Evolutionary conservation across 192 early-diverging fungal species (phyloP).

Genomic region (Irineochytrium annulatum): DNA sequence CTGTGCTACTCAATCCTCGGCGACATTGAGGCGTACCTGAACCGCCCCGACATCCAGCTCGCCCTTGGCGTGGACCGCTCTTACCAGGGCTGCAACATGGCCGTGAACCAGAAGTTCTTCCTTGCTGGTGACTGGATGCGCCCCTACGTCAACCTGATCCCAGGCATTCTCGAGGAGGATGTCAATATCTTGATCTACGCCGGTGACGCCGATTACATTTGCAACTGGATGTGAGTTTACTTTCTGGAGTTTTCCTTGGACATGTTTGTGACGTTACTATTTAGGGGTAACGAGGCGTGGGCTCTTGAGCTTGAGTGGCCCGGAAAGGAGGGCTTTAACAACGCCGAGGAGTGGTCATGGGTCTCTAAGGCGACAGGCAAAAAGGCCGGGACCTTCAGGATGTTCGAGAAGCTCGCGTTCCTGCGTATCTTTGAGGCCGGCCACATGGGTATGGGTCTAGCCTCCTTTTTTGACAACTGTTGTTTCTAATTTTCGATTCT

Average conservation of each 20-base stretch:
- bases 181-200: slow-evolving; percentile 85
- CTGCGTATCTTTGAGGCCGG: slow-evolving; percentile 83
- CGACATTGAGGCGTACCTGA: slow-evolving; percentile 76
- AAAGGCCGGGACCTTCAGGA: slow-evolving; percentile 64
- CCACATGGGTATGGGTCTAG: slow-evolving; percentile 31
- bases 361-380: slow-evolving; percentile 50
- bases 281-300: slow-evolving; percentile 92
- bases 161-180: slow-evolving; percentile 67
- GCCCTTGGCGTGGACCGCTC: slow-evolving; percentile 73
- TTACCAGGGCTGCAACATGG: slow-evolving; percentile 69
- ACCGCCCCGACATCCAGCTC: slow-evolving; percentile 67
- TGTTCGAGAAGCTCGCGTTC: slow-evolving; percentile 72
- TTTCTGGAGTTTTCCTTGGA: too few relatives aligned
- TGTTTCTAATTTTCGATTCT: not conserved
- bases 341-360: slow-evolving; percentile 70
- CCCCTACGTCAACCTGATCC: slow-evolving; percentile 61
- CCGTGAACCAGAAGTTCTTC: slow-evolving; percentile 73
- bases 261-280: too few relatives aligned
- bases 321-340: slow-evolving; percentile 65
- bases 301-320: slow-evolving; percentile 78
- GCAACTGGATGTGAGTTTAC: slow-evolving; percentile 77
- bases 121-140: slow-evolving; percentile 87
- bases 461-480: not conserved
- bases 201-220: slow-evolving; percentile 92
- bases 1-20: slow-evolving; percentile 47